Conservation (phyloP, 31 red algal genomes). For the Odonthalia washingtoniensis region DNA sequence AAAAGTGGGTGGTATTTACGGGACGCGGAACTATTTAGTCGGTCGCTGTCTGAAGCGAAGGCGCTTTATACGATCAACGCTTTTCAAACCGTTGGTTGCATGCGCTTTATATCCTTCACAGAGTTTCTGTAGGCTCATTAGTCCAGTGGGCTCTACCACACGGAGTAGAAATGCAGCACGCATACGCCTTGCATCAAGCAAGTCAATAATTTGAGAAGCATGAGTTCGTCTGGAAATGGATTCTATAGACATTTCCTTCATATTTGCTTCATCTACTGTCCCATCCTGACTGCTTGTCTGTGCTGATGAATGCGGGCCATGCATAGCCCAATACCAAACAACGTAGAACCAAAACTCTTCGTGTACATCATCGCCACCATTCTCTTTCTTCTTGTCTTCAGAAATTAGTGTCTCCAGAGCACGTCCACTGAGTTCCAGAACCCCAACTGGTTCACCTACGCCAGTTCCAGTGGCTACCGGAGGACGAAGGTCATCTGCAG, state of each 20-base stretch:
- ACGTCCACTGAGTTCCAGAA: neutral
- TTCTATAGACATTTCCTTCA: neutral
- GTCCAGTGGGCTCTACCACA: neutral
- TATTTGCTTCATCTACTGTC: neutral
- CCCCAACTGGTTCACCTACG: neutral
- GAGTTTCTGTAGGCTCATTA: neutral
- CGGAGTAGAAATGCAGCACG: neutral
- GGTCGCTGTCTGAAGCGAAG: neutral
- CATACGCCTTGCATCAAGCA: neutral
- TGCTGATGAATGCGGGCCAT: neutral
- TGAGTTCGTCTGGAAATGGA: neutral
- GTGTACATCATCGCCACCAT: neutral
- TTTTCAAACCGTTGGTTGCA: neutral
- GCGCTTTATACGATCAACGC: neutral
- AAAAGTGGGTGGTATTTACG: too few species aligned
- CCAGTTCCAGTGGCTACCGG: neutral
- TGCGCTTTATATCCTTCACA: neutral
- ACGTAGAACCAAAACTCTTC: neutral
- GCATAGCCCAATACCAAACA: constrained; percentile 3
- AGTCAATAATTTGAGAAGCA: neutral
- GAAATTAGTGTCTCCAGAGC: neutral
- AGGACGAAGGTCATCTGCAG: neutral
- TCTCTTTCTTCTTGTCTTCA: neutral
- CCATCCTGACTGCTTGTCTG: neutral
- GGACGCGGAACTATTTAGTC: too few species aligned